A percentile compares a stretch with the other conserved stretches of the same genome.
Conservation (phyloP, 495 filamentous ascomycete genomes). For the Platismatia glauca region DNA sequence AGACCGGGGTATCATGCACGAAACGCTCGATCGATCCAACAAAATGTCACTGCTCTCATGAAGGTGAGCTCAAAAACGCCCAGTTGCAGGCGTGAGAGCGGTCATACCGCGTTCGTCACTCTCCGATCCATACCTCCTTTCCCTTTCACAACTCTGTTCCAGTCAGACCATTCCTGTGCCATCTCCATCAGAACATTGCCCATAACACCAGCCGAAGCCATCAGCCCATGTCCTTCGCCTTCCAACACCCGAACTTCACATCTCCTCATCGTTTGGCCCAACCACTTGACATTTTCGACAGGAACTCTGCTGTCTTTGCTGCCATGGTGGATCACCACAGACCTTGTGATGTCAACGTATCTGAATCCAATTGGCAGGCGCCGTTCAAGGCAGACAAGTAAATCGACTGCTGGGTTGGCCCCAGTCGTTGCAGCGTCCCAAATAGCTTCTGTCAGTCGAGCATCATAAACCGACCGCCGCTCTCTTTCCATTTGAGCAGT, state of each 20-base stretch:
- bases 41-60: neutral
- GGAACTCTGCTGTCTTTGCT: slow-evolving; percentile 86
- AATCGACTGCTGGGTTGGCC: slow-evolving; percentile 88
- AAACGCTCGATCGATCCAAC: neutral
- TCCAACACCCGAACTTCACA: slow-evolving; percentile 88
- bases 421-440: slow-evolving; percentile 91
- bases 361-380: slow-evolving; percentile 89
- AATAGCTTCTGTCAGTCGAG: slow-evolving; percentile 77
- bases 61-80: neutral
- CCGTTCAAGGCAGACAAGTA: slow-evolving; percentile 87
- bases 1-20: slow-evolving; percentile 13
- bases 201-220: slow-evolving; percentile 94
- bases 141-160: slow-evolving; percentile 57
- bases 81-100: neutral
- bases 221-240: slow-evolving; percentile 89
- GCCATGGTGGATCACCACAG: slow-evolving; percentile 90
- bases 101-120: slow-evolving; percentile 1
- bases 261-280: slow-evolving; percentile 84
- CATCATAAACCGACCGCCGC: slow-evolving; percentile 73
- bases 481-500: slow-evolving; percentile 43
- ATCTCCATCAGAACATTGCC: slow-evolving; percentile 87
- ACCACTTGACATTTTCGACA: slow-evolving; percentile 89
- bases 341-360: slow-evolving; percentile 88
- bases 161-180: slow-evolving; percentile 89
- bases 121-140: slow-evolving; percentile 29